A percentile compares a stretch with the other conserved stretches of the same genome.
These are phyloP conservation scores for Fimicolochytrium jonesii DNA, from an alignment of 192 early-diverging fungal genomes.

Conservation along the genomic window DNA sequence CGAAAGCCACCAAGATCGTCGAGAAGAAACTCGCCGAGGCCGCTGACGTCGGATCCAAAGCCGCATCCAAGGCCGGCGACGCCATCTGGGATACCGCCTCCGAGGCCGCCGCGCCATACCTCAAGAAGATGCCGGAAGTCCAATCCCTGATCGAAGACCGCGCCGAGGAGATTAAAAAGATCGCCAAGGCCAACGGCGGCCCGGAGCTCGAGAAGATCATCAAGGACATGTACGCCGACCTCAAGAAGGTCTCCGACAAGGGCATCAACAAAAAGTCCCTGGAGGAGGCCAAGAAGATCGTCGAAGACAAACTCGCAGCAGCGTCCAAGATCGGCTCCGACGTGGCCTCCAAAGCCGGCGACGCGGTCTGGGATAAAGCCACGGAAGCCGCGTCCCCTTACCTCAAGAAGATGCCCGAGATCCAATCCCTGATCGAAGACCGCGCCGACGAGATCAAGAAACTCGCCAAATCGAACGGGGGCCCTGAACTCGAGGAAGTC, in stretches of 20 bases:
- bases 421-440: neutral
- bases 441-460: constrained; percentile 2
- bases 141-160: constrained; percentile 2
- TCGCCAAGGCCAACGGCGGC: constrained; percentile 6
- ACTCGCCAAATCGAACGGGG: constrained; percentile 6
- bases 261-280: constrained; percentile 13
- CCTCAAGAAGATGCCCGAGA: constrained; percentile 17
- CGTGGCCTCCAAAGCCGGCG: constrained; percentile 2
- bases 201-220: constrained; percentile 11
- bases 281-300: neutral
- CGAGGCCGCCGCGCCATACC: constrained; percentile 12
- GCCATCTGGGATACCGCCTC: constrained; percentile 7
- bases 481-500: constrained; percentile 2
- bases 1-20: constrained; percentile 5
- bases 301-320: constrained; percentile 1
- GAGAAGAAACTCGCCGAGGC: constrained; percentile 12
- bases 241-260: constrained; percentile 12
- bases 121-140: constrained; percentile 14
- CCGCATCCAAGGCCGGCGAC: constrained; percentile 4
- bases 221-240: constrained; percentile 2
- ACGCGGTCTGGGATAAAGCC: constrained; percentile 9
- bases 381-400: neutral
- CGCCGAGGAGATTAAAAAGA: constrained; percentile 5
- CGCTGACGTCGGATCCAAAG: neutral
- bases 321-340: neutral